Percentiles rank a stretch among this genome's conserved stretches.
phyloP scores from a whole-genome alignment of 2,329 filamentous ascomycete species.

The Ceratocystiopsis minuta region DNA sequence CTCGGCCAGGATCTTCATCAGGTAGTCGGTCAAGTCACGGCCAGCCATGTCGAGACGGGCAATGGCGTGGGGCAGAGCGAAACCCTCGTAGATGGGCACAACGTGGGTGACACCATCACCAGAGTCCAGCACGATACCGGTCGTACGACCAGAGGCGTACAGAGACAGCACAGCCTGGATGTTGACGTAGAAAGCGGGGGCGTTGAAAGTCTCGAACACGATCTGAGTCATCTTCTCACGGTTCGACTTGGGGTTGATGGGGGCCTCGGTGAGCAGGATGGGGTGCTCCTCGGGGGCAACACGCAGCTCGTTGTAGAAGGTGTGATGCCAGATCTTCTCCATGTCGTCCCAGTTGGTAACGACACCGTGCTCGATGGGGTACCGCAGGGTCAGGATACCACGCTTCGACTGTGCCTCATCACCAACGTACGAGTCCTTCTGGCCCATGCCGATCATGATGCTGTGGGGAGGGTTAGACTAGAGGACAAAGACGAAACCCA shows the following conservation, averaged over 20 bases:
- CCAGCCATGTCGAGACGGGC: conserved; percentile 99
- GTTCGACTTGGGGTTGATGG: conserved; percentile 99
- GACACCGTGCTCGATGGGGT: conserved; percentile 99
- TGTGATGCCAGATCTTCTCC: conserved; percentile 99
- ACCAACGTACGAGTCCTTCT: conserved; percentile 99
- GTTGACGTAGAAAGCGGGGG: conserved; percentile 99
- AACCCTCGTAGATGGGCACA: conserved; percentile 99
- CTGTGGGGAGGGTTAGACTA: background rate
- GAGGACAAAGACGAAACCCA: background rate
- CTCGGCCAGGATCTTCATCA: conserved; percentile 99
- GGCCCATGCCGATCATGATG: conserved; percentile 99
- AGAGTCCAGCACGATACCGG: conserved; percentile 99
- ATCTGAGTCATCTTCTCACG: conserved; percentile 99
- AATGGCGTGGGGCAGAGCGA: conserved; percentile 98
- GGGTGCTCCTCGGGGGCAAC: conserved; percentile 99
- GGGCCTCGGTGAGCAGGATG: conserved; percentile 95
- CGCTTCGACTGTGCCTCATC: conserved; percentile 99
- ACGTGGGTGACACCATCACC: conserved; percentile 99
- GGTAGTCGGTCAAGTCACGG: conserved; percentile 98
- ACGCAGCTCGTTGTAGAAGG: conserved; percentile 99
- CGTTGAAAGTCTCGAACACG: conserved; percentile 99
- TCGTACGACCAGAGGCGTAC: conserved; percentile 99
- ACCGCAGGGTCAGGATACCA: conserved; percentile 99
- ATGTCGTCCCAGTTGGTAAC: conserved; percentile 99
- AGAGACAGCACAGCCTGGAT: conserved; percentile 98